These are phyloP conservation scores for Rhodotorula sp. DNA, from an alignment of 1,284 basidiomycete genomes.

Conservation along the genomic window DNA sequence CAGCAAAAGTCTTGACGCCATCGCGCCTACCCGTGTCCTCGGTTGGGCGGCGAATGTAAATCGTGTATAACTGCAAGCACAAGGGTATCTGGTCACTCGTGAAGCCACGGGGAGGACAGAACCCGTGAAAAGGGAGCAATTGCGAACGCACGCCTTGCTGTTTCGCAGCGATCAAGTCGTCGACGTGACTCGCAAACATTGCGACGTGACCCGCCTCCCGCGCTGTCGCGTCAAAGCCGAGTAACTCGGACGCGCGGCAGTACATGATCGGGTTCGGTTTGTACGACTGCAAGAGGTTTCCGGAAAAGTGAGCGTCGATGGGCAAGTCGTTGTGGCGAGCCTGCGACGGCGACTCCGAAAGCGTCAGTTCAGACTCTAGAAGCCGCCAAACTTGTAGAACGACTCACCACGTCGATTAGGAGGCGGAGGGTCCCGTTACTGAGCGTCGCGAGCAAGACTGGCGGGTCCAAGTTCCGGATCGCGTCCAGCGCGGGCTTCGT, in stretches of 20 bases:
- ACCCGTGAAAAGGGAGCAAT: neutral
- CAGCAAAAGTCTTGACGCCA: constrained; percentile 9
- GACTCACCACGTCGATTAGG: constrained; percentile 41
- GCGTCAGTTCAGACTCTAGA: too few relatives aligned
- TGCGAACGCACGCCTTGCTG: constrained; percentile 42
- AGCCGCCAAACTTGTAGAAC: too few relatives aligned
- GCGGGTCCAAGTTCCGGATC: constrained; percentile 5
- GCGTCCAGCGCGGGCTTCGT: constrained; percentile 18
- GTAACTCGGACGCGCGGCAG: constrained; percentile 38
- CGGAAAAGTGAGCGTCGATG: constrained; percentile 45
- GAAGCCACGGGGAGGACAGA: neutral
- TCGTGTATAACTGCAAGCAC: constrained; percentile 45
- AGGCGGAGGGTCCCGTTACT: constrained; percentile 39
- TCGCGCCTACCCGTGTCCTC: constrained; percentile 40
- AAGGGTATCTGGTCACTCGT: neutral
- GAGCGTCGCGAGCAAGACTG: constrained; percentile 30
- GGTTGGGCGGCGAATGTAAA: constrained; percentile 47
- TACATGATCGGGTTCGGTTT: constrained; percentile 48
- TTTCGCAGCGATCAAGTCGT: constrained; percentile 46
- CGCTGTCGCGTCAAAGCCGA: constrained; percentile 27
- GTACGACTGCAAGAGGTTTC: constrained; percentile 46
- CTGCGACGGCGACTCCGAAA: constrained; percentile 10
- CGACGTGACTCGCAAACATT: constrained; percentile 48
- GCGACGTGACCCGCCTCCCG: constrained; percentile 42
- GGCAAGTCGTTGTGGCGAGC: constrained; percentile 43